Evolutionary conservation across 768 basidiomycete genomes (phyloP).

Genomic region (Mycena epipterygia): DNA sequence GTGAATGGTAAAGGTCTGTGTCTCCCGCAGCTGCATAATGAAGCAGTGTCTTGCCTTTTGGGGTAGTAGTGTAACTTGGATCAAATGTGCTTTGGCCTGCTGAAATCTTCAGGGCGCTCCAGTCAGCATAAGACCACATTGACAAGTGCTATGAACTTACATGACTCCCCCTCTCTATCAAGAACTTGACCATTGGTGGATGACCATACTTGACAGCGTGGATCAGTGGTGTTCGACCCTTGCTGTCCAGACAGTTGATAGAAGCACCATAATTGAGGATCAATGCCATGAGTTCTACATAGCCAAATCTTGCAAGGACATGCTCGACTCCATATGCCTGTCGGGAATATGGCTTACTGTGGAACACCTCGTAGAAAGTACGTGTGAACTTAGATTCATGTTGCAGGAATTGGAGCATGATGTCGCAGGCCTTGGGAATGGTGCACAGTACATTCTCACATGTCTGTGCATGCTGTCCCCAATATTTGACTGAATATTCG

Average conservation of each 20-base stretch:
- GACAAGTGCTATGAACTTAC: not conserved
- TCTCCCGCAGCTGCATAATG: not conserved
- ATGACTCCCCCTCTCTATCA: not conserved
- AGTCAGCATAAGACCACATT: not conserved
- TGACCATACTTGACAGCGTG: no score
- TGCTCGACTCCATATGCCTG: not conserved
- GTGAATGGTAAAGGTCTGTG: no score
- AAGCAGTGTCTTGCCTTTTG: no score
- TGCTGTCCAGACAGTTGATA: not conserved
- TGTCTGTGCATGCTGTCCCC: no score
- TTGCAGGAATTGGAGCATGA: no score
- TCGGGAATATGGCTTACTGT: no score
- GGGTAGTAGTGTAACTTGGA: not conserved
- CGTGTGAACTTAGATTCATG: not conserved
- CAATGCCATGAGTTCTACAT: not conserved
- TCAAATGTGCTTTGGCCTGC: not conserved
- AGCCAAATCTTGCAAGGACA: not conserved
- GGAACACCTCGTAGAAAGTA: not conserved
- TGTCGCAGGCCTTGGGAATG: no score
- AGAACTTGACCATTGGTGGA: no score
- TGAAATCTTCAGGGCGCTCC: not conserved
- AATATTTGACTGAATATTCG: no score
- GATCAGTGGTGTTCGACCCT: no score
- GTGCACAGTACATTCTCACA: no score
- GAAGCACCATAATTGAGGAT: not conserved